Base-by-base conservation (phyloP, 257 asterid species). In the Perilla frutescens region DNA sequence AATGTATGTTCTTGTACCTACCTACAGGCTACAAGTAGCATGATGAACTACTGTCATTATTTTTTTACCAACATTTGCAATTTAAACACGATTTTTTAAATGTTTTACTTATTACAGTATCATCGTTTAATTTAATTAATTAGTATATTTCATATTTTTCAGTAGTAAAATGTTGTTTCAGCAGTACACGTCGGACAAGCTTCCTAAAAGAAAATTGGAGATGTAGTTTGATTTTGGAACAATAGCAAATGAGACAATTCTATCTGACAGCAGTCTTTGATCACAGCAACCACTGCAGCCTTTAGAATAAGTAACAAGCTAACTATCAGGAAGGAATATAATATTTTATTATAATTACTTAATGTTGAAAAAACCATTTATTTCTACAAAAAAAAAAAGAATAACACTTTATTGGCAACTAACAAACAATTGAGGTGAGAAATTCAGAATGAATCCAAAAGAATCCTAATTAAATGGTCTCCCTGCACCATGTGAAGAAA, bases 391-490 rank as follows among this genome's bases (percentile, higher is more conserved):
- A 53, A 75, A 74, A 53, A 14, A 48, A 73, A 62, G 63, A 81
- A 77, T 49, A 77, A 0, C 31, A 62, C 37, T 77, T 83, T 79
- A 80, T 84, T 84, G 79, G 77, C 49, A 62, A 78, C 76, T 73
- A 62, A 76, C 84, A 84, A 76, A 78, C 72, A 76, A 81, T 79
- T 45, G 62, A 70, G 40, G 59, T 77, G 70, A 26, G 64, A 79
- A 74, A 76, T 67, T 48, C 80, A 75, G 71, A 82, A 86, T 74
- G 77, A 84, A 85, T 81, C 74, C 88, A 77, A 90, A 88, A 84
- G 88, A 87, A 89, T 85, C 79, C 73, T 55, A 20, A 20, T 20
- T 20, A 6, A 44, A 62, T 4, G 43, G 47, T 68, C 11, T 44
- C 60, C 74, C 69, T 80, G 64, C 56, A 83, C 76, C 66, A 43